phyloP scores from a whole-genome alignment of 345 rosid species.

The Garcia nutans region DNA sequence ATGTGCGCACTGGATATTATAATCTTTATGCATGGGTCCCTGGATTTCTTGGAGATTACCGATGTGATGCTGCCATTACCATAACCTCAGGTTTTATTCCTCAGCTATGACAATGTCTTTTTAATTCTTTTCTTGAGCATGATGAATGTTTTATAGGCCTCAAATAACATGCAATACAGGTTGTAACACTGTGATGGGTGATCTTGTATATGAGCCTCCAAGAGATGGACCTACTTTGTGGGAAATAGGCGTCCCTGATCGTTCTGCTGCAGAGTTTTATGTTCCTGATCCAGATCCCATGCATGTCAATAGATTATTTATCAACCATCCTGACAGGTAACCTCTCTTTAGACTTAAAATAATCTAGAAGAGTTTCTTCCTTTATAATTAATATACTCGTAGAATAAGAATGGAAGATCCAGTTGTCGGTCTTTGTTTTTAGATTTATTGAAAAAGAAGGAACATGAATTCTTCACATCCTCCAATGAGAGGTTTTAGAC shows the following conservation, averaged over 20 bases:
- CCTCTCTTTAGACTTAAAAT: background rate
- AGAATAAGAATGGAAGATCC: background rate
- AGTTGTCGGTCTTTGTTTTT: background rate
- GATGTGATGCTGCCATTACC: slow-evolving; percentile 39
- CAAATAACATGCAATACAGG: slow-evolving; percentile 35
- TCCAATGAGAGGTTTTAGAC: background rate
- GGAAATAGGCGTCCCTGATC: slow-evolving; percentile 93
- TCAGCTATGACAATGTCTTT: background rate
- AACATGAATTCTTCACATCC: background rate
- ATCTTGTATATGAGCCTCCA: slow-evolving; percentile 70
- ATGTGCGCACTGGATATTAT: slow-evolving; percentile 51
- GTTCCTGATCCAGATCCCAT: slow-evolving; percentile 78
- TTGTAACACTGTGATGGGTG: slow-evolving; percentile 54
- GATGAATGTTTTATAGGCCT: background rate
- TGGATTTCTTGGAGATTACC: slow-evolving; percentile 84
- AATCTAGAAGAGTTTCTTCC: background rate
- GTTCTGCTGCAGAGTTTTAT: slow-evolving; percentile 78
- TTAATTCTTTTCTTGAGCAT: background rate
- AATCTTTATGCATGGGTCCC: slow-evolving; percentile 84
- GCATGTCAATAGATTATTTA: slow-evolving; percentile 53
- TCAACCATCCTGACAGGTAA: slow-evolving; percentile 73
- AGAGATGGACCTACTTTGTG: slow-evolving; percentile 91
- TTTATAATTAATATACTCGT: background rate
- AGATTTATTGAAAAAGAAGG: background rate
- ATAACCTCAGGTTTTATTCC: slow-evolving; percentile 50